phyloP scores from a whole-genome alignment of 805 yeast genomes.

The Candida parachauliodes region DNA sequence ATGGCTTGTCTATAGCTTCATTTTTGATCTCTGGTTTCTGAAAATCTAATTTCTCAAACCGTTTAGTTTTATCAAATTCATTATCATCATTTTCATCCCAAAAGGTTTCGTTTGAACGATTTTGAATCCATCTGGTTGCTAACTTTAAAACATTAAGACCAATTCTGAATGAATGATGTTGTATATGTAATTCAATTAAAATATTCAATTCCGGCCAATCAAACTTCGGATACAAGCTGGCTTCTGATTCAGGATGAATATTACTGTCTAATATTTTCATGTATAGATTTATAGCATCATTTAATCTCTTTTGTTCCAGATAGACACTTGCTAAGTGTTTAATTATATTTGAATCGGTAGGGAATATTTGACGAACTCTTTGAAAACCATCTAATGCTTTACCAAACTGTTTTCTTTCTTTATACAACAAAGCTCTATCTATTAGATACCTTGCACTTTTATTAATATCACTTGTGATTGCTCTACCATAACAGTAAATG shows the following conservation, averaged over 20 bases:
- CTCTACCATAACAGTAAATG: slow-evolving; percentile 61
- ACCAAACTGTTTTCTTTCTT: slow-evolving; percentile 61
- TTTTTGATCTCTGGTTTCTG: slow-evolving; percentile 8
- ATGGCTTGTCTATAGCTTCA: slow-evolving; percentile 15
- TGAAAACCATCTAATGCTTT: slow-evolving; percentile 75
- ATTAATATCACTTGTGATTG: slow-evolving; percentile 17
- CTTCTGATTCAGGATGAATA: slow-evolving; percentile 27
- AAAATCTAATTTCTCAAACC: slow-evolving; percentile 31
- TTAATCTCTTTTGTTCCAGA: slow-evolving; percentile 55
- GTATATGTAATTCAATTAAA: slow-evolving; percentile 72
- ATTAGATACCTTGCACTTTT: slow-evolving; percentile 48
- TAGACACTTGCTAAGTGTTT: slow-evolving; percentile 54
- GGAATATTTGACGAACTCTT: slow-evolving; percentile 49
- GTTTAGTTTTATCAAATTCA: slow-evolving; percentile 77
- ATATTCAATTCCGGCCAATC: slow-evolving; percentile 90
- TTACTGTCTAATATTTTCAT: slow-evolving; percentile 61
- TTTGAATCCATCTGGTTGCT: slow-evolving; percentile 80
- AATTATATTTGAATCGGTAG: slow-evolving; percentile 56
- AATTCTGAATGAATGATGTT: slow-evolving; percentile 57
- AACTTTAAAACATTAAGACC: slow-evolving; percentile 65
- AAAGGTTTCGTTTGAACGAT: slow-evolving; percentile 57
- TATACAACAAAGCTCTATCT: slow-evolving; percentile 64
- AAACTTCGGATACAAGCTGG: slow-evolving; percentile 45
- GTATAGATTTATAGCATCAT: slow-evolving; percentile 74
- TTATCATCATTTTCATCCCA: slow-evolving; percentile 64